phyloP scores from a whole-genome alignment of 1,284 basidiomycete species.

The Salmacisia buchloeana region DNA sequence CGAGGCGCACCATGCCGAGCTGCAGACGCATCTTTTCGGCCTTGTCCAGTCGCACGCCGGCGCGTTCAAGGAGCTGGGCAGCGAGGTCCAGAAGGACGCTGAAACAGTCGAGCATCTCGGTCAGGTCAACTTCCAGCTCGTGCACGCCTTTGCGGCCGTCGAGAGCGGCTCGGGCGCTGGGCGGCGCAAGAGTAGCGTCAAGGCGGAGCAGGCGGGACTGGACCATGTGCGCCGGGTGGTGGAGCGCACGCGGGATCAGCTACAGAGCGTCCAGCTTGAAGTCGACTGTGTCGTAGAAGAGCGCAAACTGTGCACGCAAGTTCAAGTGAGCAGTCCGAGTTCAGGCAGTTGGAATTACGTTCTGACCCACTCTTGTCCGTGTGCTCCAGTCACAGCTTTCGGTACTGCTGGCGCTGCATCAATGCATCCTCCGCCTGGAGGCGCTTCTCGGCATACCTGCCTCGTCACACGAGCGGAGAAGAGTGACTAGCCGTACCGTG shows the following conservation, averaged over 20 bases:
- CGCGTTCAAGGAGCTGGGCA: not conserved
- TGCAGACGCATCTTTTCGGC: not conserved
- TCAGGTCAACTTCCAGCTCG: not conserved
- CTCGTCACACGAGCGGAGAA: not conserved
- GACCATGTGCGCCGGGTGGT: not conserved
- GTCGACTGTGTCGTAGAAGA: conserved; percentile 3
- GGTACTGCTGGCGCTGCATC: not conserved
- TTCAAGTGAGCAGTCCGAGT: conserved; percentile 3
- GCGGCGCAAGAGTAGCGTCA: not conserved
- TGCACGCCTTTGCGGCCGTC: too few relatives aligned
- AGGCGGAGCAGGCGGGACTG: not conserved
- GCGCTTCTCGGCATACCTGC: not conserved
- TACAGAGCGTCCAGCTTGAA: not conserved
- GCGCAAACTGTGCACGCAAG: conserved; percentile 1
- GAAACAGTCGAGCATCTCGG: not conserved
- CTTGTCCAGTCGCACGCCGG: not conserved
- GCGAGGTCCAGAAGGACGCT: not conserved
- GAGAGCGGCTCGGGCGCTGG: not conserved
- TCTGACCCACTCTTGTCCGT: not conserved
- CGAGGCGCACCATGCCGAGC: not conserved
- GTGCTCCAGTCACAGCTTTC: not conserved
- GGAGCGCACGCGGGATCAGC: not conserved
- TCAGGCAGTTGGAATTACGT: not conserved
- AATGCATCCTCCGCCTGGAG: not conserved
- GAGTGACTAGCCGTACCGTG: not conserved